phyloP scores from a whole-genome alignment of 768 basidiomycete species.

The Lentinus tigrinus region DNA sequence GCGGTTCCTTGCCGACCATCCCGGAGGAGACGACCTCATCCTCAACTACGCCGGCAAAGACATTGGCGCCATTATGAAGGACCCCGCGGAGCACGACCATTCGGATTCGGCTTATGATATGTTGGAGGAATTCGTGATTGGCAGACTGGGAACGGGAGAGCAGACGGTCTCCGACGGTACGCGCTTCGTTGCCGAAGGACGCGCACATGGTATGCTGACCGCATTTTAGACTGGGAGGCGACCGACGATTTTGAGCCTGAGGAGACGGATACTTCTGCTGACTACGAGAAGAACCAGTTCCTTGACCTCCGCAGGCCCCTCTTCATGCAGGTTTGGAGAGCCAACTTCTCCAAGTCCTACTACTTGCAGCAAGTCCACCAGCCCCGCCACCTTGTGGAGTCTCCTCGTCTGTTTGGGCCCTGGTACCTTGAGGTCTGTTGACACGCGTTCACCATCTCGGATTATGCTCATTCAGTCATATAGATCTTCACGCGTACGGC shows the following conservation, averaged over 20 bases:
- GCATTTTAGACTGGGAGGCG: conserved; percentile 77
- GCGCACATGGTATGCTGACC: not conserved
- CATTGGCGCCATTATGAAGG: conserved; percentile 77
- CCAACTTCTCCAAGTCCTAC: conserved; percentile 91
- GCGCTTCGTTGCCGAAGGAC: conserved; percentile 27
- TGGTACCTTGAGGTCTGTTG: conserved; percentile 70
- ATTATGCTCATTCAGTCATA: not conserved
- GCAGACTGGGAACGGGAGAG: conserved; percentile 74
- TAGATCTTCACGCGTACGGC: conserved; percentile 80
- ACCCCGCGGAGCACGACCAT: conserved; percentile 81
- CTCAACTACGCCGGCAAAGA: conserved; percentile 82
- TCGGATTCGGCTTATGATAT: conserved; percentile 90
- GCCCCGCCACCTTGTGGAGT: conserved; percentile 80
- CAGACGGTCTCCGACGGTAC: conserved; percentile 76
- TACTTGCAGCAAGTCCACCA: conserved; percentile 97
- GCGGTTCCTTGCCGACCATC: conserved; percentile 80
- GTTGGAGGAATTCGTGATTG: conserved; percentile 85
- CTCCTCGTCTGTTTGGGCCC: conserved; percentile 86
- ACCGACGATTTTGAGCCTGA: conserved; percentile 90
- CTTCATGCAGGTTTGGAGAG: conserved; percentile 81
- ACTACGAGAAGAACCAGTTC: conserved; percentile 89
- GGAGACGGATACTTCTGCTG: conserved; percentile 75
- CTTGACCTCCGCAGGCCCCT: conserved; percentile 87
- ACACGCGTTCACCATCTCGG: not conserved
- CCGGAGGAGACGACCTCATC: conserved; percentile 92